These are phyloP conservation scores for Phytophthora pisi DNA, from an alignment of 352 stramenopile species.

Conservation along the genomic window DNA sequence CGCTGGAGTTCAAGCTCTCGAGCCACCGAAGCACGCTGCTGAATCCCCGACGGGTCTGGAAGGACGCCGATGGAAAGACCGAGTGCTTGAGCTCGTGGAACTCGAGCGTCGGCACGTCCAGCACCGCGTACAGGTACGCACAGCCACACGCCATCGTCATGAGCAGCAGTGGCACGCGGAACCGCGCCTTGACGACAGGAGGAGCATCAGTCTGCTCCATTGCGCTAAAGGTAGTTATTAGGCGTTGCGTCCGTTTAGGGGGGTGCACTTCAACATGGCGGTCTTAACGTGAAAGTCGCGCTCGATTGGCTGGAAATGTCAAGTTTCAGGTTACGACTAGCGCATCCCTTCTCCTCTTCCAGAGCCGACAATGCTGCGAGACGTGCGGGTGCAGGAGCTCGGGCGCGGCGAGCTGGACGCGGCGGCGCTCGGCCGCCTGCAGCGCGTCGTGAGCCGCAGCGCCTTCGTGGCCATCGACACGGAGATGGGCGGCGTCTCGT, in stretches of 20 bases:
- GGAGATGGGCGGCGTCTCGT: constrained; percentile 75
- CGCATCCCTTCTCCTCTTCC: neutral
- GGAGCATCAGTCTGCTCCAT: neutral
- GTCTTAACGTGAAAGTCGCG: neutral
- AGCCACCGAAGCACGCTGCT: constrained; percentile 59
- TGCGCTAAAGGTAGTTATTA: no score
- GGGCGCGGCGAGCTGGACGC: constrained; percentile 36
- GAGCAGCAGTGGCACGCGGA: constrained; percentile 29
- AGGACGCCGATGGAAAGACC: constrained; percentile 31
- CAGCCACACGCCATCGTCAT: constrained; percentile 30
- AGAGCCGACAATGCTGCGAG: constrained; percentile 9
- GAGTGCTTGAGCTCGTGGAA: constrained; percentile 41
- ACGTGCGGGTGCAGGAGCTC: constrained; percentile 41
- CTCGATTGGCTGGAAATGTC: neutral
- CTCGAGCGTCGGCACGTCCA: constrained; percentile 38
- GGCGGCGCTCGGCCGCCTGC: constrained; percentile 38
- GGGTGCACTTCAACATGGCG: constrained; percentile 10
- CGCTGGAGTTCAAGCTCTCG: constrained; percentile 46
- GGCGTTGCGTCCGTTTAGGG: neutral
- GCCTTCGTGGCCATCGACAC: constrained; percentile 81
- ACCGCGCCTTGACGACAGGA: neutral
- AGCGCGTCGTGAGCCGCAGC: constrained; percentile 37
- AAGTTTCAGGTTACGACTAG: constrained; percentile 1
- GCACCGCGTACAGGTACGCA: constrained; percentile 35
- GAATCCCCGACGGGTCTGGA: constrained; percentile 52